A percentile compares a stretch with the other conserved stretches of the same genome.
These are phyloP conservation scores for Tripidium arundinaceum DNA, from an alignment of 202 grass and related monocot genomes.

Conservation along the genomic window DNA sequence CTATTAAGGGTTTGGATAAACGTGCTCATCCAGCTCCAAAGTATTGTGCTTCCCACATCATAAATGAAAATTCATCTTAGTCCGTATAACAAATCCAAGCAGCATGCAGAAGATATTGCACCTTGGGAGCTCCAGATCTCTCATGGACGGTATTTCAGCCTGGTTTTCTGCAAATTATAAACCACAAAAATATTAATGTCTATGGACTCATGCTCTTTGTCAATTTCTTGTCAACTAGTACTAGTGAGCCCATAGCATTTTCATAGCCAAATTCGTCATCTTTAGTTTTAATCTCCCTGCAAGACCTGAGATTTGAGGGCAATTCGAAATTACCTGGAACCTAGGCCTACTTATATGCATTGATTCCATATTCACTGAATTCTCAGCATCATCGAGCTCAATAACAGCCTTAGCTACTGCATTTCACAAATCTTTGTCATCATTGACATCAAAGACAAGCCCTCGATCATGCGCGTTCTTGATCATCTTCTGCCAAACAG, in stretches of 20 bases:
- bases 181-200: neutral
- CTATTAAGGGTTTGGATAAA: neutral
- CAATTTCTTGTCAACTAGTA: too few relatives aligned
- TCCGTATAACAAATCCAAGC: neutral
- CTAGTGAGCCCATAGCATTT: too few relatives aligned
- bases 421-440: constrained; percentile 20
- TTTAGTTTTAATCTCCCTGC: neutral
- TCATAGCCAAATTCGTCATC: neutral
- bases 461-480: neutral
- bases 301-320: neutral
- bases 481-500: constrained; percentile 30
- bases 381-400: constrained; percentile 19
- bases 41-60: neutral
- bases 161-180: neutral
- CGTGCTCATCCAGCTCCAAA: neutral
- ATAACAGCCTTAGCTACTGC: neutral
- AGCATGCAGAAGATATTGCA: neutral
- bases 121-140: neutral
- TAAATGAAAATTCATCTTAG: neutral
- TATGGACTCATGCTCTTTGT: neutral
- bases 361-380: constrained; percentile 6
- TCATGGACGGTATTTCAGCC: neutral
- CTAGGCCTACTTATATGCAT: neutral
- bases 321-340: constrained; percentile 6
- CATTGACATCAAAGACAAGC: constrained; percentile 8